Percentiles rank a stretch among this genome's conserved stretches.
phyloP scores from a whole-genome alignment of 345 rosid species.

The Aquilaria yunnanensis region DNA sequence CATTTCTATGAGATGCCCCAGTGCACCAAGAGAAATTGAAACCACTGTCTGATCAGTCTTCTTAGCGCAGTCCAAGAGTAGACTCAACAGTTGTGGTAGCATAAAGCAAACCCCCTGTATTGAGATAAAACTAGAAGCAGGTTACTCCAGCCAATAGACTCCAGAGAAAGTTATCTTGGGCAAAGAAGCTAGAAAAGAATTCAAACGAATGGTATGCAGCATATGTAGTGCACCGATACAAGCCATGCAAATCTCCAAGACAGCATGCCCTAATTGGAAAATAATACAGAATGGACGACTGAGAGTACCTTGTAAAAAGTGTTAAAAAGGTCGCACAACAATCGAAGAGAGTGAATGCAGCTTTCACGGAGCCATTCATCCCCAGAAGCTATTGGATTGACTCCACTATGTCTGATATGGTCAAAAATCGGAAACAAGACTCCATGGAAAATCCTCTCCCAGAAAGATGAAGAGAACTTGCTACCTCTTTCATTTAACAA shows the following conservation, averaged over 20 bases:
- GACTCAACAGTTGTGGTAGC: slow-evolving; percentile 89
- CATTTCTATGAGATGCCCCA: slow-evolving; percentile 96
- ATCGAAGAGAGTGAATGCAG: slow-evolving; percentile 63
- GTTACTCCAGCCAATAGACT: neutral
- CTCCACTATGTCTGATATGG: slow-evolving; percentile 64
- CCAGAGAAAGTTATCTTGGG: slow-evolving; percentile 3
- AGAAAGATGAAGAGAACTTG: slow-evolving; percentile 59
- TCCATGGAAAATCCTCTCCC: slow-evolving; percentile 79
- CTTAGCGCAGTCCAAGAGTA: slow-evolving; percentile 96
- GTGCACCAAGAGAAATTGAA: slow-evolving; percentile 91
- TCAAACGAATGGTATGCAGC: too few species aligned
- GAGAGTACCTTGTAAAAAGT: slow-evolving; percentile 42
- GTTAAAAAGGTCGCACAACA: slow-evolving; percentile 95
- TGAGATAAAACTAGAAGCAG: slow-evolving; percentile 13
- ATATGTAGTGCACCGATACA: too few species aligned
- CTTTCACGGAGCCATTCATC: slow-evolving; percentile 74
- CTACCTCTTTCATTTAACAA: slow-evolving; percentile 73
- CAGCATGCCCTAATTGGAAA: too few species aligned
- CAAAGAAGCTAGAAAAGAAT: too few species aligned
- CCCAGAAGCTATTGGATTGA: slow-evolving; percentile 44
- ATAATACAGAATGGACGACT: slow-evolving; percentile 35
- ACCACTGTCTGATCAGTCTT: slow-evolving; percentile 95
- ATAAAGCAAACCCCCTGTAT: slow-evolving; percentile 95
- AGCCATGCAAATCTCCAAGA: too few species aligned
- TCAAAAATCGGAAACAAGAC: slow-evolving; percentile 76